phyloP scores from a whole-genome alignment of 1,284 basidiomycete species.

The Mrakiaceae sp. region DNA sequence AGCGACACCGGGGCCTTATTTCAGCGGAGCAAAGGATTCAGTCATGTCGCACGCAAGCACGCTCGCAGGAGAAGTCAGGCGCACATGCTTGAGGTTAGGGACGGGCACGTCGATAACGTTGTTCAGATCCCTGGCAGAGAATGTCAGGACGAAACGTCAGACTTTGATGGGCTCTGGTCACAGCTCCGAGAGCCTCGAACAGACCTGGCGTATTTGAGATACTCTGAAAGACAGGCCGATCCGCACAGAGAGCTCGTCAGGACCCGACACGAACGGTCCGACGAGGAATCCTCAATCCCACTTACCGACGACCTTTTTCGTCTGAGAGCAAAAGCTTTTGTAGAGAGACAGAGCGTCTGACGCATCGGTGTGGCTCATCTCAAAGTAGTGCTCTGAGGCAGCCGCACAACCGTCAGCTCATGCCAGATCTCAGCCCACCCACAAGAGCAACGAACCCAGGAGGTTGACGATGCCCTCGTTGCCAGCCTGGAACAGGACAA shows the following conservation, averaged over 20 bases:
- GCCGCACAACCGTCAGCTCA: background rate
- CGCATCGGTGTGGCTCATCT: conserved; percentile 92
- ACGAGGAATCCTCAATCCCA: too few relatives aligned
- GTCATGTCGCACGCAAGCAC: background rate
- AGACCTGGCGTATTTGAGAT: conserved; percentile 61
- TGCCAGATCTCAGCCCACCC: background rate
- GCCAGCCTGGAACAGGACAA: conserved; percentile 89
- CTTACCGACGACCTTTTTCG: conserved; percentile 64
- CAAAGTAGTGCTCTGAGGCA: conserved; percentile 82
- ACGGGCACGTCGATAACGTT: conserved; percentile 86
- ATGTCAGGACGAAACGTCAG: too few relatives aligned
- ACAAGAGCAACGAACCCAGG: conserved; percentile 47
- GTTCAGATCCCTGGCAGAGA: conserved; percentile 57
- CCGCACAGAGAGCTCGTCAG: too few relatives aligned
- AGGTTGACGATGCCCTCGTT: conserved; percentile 99
- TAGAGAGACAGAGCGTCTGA: conserved; percentile 77
- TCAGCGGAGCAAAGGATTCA: background rate
- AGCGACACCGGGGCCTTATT: conserved; percentile 79
- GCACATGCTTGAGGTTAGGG: conserved; percentile 83
- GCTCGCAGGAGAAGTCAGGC: conserved; percentile 25
- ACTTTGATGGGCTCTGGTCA: too few relatives aligned
- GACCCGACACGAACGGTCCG: too few relatives aligned
- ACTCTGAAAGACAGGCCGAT: conserved; percentile 42
- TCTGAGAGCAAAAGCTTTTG: conserved; percentile 88
- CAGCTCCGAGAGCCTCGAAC: too few relatives aligned